A percentile compares a stretch with the other conserved stretches of the same genome.
Conservation (phyloP, 306 rosid species). For the Dalbergia cultrata region DNA sequence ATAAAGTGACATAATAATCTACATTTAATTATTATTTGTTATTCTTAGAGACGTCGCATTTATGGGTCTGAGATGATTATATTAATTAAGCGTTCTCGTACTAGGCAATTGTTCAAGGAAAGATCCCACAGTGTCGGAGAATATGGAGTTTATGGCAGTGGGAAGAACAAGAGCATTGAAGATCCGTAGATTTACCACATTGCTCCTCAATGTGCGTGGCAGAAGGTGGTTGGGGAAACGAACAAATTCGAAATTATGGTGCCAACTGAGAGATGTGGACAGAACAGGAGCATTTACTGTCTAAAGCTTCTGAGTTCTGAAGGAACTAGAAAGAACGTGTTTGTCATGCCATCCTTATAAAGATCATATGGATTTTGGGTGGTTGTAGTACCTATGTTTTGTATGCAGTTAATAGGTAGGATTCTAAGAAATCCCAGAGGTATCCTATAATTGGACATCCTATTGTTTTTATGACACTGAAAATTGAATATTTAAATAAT, state of each 20-base stretch:
- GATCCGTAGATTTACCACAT: background rate
- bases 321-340: background rate
- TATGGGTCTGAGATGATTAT: background rate
- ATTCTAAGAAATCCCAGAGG: background rate
- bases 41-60: slow-evolving; percentile 18
- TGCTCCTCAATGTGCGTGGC: background rate
- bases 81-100: background rate
- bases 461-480: background rate
- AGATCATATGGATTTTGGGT: background rate
- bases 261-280: slow-evolving; percentile 1
- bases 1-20: background rate
- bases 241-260: background rate
- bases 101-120: slow-evolving; percentile 8
- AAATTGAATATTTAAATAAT: background rate
- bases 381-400: background rate
- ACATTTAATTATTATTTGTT: background rate
- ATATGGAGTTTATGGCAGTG: background rate
- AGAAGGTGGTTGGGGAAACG: background rate
- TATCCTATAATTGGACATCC: background rate
- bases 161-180: background rate
- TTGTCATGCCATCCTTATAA: slow-evolving; percentile 12
- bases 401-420: background rate
- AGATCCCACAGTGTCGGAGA: slow-evolving; percentile 5
- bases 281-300: background rate
- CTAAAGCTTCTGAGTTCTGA: background rate